These are phyloP conservation scores for Stenogyne calaminthoides DNA, from an alignment of 305 asterid species.

Conservation along the genomic window DNA sequence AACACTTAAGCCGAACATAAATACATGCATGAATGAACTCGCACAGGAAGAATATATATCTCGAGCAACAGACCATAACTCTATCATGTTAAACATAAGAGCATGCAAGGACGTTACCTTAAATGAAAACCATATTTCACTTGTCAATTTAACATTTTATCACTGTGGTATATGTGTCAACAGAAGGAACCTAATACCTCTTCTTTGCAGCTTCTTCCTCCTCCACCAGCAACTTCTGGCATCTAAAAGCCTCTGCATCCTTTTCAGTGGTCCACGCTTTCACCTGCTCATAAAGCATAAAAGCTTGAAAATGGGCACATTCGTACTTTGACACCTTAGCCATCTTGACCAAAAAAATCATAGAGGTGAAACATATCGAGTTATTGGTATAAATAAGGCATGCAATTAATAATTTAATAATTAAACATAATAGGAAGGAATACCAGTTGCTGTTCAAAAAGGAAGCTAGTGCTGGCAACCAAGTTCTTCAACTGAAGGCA, in stretches of 20 bases:
- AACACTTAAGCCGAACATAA: not conserved
- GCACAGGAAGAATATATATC: not conserved
- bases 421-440: not conserved
- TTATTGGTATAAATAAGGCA: not conserved
- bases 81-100: not conserved
- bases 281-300: constrained; percentile 45
- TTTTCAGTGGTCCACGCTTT: constrained; percentile 84
- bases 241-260: constrained; percentile 89
- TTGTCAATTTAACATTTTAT: not conserved
- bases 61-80: too few relatives aligned
- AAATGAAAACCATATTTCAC: not conserved
- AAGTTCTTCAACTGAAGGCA: constrained; percentile 71
- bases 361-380: not conserved
- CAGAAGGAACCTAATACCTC: constrained; percentile 40
- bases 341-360: not conserved
- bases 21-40: not conserved
- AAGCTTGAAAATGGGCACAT: not conserved
- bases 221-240: constrained; percentile 86
- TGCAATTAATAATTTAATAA: not conserved
- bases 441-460: constrained; percentile 86
- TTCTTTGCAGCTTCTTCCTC: constrained; percentile 89
- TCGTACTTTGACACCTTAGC: not conserved
- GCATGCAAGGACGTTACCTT: constrained; percentile 8
- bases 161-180: too few relatives aligned
- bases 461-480: constrained; percentile 74